These are phyloP conservation scores for Inga oerstediana DNA, from an alignment of 306 rosid species.

Conservation along the genomic window DNA sequence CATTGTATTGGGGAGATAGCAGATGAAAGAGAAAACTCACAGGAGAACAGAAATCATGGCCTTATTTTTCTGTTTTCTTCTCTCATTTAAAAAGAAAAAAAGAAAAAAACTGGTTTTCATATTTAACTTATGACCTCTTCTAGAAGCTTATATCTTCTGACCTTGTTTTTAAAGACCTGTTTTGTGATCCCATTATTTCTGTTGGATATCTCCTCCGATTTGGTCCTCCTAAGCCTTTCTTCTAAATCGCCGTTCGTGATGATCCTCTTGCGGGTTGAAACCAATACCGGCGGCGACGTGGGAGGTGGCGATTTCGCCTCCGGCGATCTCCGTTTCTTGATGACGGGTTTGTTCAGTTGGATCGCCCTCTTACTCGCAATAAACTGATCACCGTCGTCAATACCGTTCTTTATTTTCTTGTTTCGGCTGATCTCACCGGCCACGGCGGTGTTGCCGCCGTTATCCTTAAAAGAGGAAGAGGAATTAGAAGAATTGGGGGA, in stretches of 20 bases:
- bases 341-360: conserved; percentile 34
- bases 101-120: background rate
- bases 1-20: background rate
- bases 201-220: conserved; percentile 57
- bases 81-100: background rate
- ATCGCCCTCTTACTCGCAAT: conserved; percentile 20
- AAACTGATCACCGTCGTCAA: background rate
- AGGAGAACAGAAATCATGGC: background rate
- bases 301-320: conserved; percentile 43
- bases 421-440: background rate
- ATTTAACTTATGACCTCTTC: conserved; percentile 88
- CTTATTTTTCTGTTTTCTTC: background rate
- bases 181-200: conserved; percentile 40
- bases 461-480: conserved; percentile 56
- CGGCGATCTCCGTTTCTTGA: conserved; percentile 67
- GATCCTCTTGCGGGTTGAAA: conserved; percentile 61
- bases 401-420: conserved; percentile 34
- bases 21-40: background rate
- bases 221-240: conserved; percentile 63
- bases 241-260: conserved; percentile 51
- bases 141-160: conserved; percentile 91
- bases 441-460: background rate
- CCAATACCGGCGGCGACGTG: conserved; percentile 36
- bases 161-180: conserved; percentile 82
- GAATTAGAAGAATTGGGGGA: conserved; percentile 79